phyloP scores from a whole-genome alignment of 768 basidiomycete genomes.

The Tulasnella sp. region DNA sequence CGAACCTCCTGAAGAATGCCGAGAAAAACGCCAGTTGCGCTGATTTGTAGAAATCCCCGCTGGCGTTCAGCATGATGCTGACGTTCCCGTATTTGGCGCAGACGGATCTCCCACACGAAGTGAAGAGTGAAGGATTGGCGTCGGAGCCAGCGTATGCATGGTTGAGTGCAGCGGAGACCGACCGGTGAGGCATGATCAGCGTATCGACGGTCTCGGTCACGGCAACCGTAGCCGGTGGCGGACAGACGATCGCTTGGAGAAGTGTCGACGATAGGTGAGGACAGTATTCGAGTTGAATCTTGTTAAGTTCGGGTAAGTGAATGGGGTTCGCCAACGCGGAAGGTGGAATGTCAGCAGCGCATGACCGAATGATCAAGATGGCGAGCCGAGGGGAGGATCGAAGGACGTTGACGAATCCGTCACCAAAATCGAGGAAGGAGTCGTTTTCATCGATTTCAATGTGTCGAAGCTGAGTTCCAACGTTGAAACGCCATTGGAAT shows the following conservation, averaged over 20 bases:
- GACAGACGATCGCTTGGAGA: neutral
- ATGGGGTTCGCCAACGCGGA: neutral
- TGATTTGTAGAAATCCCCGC: neutral
- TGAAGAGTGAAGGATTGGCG: neutral
- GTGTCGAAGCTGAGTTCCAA: neutral
- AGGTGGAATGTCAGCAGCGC: neutral
- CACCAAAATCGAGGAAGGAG: neutral
- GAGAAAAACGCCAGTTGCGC: neutral
- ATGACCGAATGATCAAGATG: neutral
- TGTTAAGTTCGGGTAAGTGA: neutral
- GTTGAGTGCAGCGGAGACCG: neutral
- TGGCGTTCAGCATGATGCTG: neutral
- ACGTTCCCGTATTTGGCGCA: neutral
- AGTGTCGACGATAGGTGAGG: neutral
- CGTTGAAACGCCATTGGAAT: neutral
- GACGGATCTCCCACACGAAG: neutral
- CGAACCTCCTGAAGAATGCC: neutral
- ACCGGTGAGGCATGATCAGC: neutral
- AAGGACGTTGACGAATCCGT: neutral
- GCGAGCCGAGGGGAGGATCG: neutral
- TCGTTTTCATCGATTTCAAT: neutral
- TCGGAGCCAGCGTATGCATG: neutral
- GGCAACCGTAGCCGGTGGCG: neutral
- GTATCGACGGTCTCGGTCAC: neutral
- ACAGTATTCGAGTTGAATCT: neutral